These are phyloP conservation scores for Tricholomella constricta DNA, from an alignment of 768 basidiomycete species.

Conservation along the genomic window DNA sequence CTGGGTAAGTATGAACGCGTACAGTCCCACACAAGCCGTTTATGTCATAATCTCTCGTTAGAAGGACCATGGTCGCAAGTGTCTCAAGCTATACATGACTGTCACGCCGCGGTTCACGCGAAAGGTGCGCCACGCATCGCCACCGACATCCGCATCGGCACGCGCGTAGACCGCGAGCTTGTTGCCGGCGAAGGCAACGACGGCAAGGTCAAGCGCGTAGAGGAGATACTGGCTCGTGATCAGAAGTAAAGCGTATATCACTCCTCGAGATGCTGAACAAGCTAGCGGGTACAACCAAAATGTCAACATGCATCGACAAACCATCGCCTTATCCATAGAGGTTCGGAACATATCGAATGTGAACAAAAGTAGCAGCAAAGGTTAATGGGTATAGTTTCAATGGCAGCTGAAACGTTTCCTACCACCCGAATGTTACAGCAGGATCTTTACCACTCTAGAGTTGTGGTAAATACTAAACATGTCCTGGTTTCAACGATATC, in stretches of 20 bases:
- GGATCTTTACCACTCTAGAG: too few relatives aligned
- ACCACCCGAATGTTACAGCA: too few relatives aligned
- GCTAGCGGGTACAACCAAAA: too few relatives aligned
- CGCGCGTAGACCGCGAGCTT: slow-evolving; percentile 71
- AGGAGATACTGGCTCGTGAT: slow-evolving; percentile 67
- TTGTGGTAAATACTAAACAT: too few relatives aligned
- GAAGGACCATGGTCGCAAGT: slow-evolving; percentile 90
- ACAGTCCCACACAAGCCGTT: not conserved
- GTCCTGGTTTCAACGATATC: too few relatives aligned
- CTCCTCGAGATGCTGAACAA: not conserved
- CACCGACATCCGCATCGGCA: slow-evolving; percentile 95
- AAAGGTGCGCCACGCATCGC: slow-evolving; percentile 76
- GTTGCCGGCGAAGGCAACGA: slow-evolving; percentile 72
- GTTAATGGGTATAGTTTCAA: too few relatives aligned
- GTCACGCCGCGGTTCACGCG: slow-evolving; percentile 84
- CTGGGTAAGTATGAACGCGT: slow-evolving; percentile 49
- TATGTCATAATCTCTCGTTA: slow-evolving; percentile 21
- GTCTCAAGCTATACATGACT: slow-evolving; percentile 84
- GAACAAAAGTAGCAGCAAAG: too few relatives aligned
- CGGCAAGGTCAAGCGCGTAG: slow-evolving; percentile 77
- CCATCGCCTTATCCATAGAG: too few relatives aligned
- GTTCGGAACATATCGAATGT: too few relatives aligned
- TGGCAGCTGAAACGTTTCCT: too few relatives aligned
- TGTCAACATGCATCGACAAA: too few relatives aligned
- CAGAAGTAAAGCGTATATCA: slow-evolving; percentile 2